Evolutionary conservation across 768 basidiomycete species (phyloP).

Genomic region (Lactarius sp.): DNA sequence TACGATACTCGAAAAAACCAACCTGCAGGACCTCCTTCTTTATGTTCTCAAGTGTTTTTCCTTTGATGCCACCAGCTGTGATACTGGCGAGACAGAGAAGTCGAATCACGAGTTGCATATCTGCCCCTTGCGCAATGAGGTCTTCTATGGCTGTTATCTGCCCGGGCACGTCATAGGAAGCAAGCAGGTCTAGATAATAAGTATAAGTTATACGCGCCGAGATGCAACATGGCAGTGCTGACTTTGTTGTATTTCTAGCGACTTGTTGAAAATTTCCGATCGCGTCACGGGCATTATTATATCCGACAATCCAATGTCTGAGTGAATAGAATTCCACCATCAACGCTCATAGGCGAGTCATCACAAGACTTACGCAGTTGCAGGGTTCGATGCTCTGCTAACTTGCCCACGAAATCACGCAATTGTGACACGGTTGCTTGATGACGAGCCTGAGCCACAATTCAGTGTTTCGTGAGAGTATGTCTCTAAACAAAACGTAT

Average conservation of each 20-base stretch:
- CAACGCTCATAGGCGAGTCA: background rate
- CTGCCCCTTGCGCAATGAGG: slow-evolving; percentile 80
- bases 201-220: slow-evolving; percentile 10
- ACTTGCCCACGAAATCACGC: slow-evolving; percentile 90
- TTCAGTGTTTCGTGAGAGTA: slow-evolving; percentile 5
- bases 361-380: slow-evolving; percentile 67
- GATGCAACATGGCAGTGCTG: slow-evolving; percentile 13
- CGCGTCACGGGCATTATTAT: slow-evolving; percentile 78
- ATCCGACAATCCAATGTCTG: slow-evolving; percentile 95
- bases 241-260: slow-evolving; percentile 96
- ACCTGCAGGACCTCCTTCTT: slow-evolving; percentile 91
- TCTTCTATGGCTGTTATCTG: slow-evolving; percentile 90
- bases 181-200: slow-evolving; percentile 69
- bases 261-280: slow-evolving; percentile 85
- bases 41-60: slow-evolving; percentile 77
- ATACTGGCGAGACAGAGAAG: slow-evolving; percentile 84
- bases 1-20: slow-evolving; percentile 12
- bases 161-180: slow-evolving; percentile 76
- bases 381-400: slow-evolving; percentile 85
- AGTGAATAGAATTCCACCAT: slow-evolving; percentile 5
- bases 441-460: slow-evolving; percentile 57
- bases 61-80: slow-evolving; percentile 80
- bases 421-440: slow-evolving; percentile 89
- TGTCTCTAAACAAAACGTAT: background rate
- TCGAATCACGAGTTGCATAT: slow-evolving; percentile 72